Percentiles rank a stretch among this genome's conserved stretches.
Evolutionary conservation across 2,329 filamentous ascomycete species (phyloP).

Genomic region (Cadophora sp.): DNA sequence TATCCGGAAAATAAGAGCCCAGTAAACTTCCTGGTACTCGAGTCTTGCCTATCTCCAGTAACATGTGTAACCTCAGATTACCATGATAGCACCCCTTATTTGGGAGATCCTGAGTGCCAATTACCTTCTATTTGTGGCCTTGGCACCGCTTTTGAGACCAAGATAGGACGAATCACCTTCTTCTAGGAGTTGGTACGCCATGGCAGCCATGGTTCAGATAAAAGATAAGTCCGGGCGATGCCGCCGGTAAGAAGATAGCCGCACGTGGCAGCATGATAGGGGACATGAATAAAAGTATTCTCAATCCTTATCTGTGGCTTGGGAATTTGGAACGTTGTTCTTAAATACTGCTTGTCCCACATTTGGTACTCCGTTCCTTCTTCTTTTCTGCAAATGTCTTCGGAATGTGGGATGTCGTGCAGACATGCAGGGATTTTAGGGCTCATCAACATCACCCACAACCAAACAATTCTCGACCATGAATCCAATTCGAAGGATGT

Average conservation of each 20-base stretch:
- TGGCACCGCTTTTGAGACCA: constrained; percentile 6
- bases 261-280: constrained; percentile 27
- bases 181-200: constrained; percentile 15
- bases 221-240: constrained; percentile 10
- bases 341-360: constrained; percentile 27
- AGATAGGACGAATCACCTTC: constrained; percentile 14
- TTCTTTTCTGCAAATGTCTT: neutral
- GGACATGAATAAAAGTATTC: constrained; percentile 15
- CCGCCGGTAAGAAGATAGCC: constrained; percentile 7
- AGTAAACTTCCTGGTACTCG: constrained; percentile 15
- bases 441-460: constrained; percentile 2
- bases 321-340: constrained; percentile 5
- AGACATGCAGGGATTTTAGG: neutral
- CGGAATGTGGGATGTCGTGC: neutral
- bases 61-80: constrained; percentile 14
- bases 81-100: neutral
- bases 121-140: neutral
- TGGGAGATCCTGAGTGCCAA: neutral
- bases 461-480: neutral
- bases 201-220: constrained; percentile 13
- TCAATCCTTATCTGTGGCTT: constrained; percentile 36
- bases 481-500: neutral
- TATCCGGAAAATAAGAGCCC: constrained; percentile 26
- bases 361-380: neutral
- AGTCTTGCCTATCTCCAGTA: constrained; percentile 18